These are phyloP conservation scores for Davidsoniella australis DNA, from an alignment of 2,329 filamentous ascomycete genomes.

Conservation along the genomic window DNA sequence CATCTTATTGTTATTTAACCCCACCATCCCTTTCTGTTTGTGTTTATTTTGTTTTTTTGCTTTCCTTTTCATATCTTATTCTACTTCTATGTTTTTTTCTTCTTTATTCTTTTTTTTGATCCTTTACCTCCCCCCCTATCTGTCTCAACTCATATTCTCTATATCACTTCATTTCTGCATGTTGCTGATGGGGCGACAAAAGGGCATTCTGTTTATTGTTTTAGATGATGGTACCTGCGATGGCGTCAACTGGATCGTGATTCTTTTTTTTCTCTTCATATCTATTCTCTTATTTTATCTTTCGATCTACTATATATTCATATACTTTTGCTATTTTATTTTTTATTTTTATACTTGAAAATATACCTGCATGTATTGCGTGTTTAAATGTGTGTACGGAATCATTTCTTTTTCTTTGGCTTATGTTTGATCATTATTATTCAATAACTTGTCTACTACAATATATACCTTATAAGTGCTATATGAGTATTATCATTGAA, in stretches of 20 bases:
- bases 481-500: too few relatives aligned
- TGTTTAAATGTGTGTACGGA: too few relatives aligned
- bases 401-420: too few relatives aligned
- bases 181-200: neutral
- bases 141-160: neutral
- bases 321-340: too few relatives aligned
- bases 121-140: neutral
- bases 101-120: neutral
- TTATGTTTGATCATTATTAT: too few relatives aligned
- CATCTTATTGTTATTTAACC: neutral
- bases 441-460: too few relatives aligned
- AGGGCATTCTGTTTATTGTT: neutral
- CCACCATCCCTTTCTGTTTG: neutral
- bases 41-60: neutral
- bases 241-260: neutral
- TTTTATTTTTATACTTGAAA: too few relatives aligned
- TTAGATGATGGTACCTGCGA: constrained; percentile 2
- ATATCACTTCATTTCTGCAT: constrained; percentile 5
- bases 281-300: neutral
- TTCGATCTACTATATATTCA: neutral
- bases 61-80: neutral
- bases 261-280: neutral
- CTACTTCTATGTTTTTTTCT: constrained; percentile 1
- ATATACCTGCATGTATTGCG: too few relatives aligned
- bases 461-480: too few relatives aligned